Conservation (phyloP, 139 green algal genomes). For the Tetradesmus lagerheimii region DNA sequence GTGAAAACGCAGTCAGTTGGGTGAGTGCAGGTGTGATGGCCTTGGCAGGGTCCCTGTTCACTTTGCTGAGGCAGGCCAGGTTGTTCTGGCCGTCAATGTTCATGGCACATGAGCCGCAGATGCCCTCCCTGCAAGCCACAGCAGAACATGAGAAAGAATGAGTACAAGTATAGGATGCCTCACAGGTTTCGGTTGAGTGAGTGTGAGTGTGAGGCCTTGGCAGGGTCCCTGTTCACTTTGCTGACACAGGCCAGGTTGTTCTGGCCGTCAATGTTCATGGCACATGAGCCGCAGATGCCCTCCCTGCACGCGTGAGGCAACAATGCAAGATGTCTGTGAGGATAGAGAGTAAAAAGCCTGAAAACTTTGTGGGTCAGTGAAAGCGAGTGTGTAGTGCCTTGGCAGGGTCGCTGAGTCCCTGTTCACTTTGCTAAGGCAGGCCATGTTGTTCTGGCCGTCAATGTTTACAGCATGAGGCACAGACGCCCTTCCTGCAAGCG, state of each 20-base stretch:
- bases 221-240: slow-evolving; percentile 78
- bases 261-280: slow-evolving; percentile 98
- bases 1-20: background rate
- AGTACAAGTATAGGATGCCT: too few species aligned
- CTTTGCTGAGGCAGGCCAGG: slow-evolving; percentile 95
- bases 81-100: slow-evolving; percentile 98
- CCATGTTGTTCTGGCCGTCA: too few species aligned
- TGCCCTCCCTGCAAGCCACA: slow-evolving; percentile 87
- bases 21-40: slow-evolving; percentile 86
- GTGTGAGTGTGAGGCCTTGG: slow-evolving; percentile 82
- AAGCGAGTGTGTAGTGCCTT: too few species aligned
- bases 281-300: slow-evolving; percentile 98
- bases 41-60: slow-evolving; percentile 67
- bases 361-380: too few species aligned
- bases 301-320: too few species aligned
- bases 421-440: too few species aligned
- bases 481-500: too few species aligned
- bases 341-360: too few species aligned
- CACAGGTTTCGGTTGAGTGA: slow-evolving; percentile 38
- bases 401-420: too few species aligned
- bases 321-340: too few species aligned
- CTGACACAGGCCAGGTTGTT: slow-evolving; percentile 98
- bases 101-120: slow-evolving; percentile 99
- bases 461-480: too few species aligned
- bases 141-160: background rate